These are phyloP conservation scores for Nicotiana benthamiana DNA, from an alignment of 257 asterid species.

Conservation along the genomic window DNA sequence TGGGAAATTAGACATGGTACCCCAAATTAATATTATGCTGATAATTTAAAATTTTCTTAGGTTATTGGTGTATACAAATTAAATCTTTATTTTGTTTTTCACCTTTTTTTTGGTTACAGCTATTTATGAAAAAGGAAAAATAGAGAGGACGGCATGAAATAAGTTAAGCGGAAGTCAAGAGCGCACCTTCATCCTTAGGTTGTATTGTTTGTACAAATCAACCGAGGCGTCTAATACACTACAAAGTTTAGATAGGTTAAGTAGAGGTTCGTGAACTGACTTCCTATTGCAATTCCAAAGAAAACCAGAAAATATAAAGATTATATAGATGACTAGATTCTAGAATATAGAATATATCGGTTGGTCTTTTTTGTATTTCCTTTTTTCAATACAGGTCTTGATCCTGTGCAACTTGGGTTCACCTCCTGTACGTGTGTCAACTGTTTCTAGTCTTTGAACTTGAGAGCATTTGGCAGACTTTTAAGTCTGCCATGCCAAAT, in stretches of 20 bases:
- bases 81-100: background rate
- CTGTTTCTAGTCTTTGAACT: background rate
- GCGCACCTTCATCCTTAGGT: constrained; percentile 1
- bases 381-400: background rate
- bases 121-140: background rate
- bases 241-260: background rate
- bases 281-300: background rate
- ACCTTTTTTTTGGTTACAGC: background rate
- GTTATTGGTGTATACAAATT: background rate
- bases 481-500: background rate
- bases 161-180: constrained; percentile 15
- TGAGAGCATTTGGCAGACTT: background rate
- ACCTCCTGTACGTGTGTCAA: background rate
- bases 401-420: background rate
- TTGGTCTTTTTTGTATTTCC: background rate
- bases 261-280: constrained; percentile 19
- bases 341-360: too few species aligned
- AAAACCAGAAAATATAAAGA: background rate
- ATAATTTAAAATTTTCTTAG: background rate
- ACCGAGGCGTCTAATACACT: background rate
- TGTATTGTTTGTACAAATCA: background rate
- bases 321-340: background rate
- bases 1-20: background rate
- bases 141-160: background rate
- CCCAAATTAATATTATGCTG: background rate